A percentile compares a stretch with the other conserved stretches of the same genome.
Conservation (phyloP, 495 filamentous ascomycete species). For the Parathielavia appendiculata region DNA sequence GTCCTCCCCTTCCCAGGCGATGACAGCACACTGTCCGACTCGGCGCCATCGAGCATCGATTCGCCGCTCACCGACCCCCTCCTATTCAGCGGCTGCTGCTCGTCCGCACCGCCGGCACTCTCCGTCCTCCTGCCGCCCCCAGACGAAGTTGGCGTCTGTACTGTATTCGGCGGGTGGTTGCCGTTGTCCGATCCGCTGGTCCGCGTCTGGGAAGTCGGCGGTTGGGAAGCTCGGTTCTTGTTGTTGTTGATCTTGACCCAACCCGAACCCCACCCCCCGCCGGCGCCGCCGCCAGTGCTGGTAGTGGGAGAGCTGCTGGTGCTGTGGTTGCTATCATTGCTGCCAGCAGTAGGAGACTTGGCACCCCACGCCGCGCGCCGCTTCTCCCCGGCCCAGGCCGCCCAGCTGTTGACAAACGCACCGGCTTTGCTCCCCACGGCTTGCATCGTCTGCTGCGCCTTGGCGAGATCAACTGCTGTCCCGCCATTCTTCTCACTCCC, state of each 20-base stretch:
- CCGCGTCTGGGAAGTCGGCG: neutral
- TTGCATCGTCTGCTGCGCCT: slow-evolving; percentile 62
- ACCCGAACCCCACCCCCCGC: slow-evolving; percentile 38
- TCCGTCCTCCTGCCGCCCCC: neutral
- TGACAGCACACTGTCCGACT: slow-evolving; percentile 30
- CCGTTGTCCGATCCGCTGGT: neutral
- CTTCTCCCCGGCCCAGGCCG: slow-evolving; percentile 90
- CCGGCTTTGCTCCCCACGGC: slow-evolving; percentile 69
- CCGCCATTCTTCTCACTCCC: slow-evolving; percentile 21
- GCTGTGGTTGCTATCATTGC: slow-evolving; percentile 14
- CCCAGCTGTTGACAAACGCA: slow-evolving; percentile 90
- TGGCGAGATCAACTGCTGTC: slow-evolving; percentile 50
- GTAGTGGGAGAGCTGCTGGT: neutral
- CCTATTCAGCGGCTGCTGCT: slow-evolving; percentile 26
- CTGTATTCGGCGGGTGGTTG: neutral
- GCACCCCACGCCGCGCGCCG: slow-evolving; percentile 40
- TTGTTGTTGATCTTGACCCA: slow-evolving; percentile 25
- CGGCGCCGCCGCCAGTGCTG: neutral
- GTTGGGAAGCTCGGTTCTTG: slow-evolving; percentile 28
- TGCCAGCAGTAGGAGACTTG: neutral
- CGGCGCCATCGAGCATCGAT: slow-evolving; percentile 37
- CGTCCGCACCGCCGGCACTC: slow-evolving; percentile 14
- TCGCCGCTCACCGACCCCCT: slow-evolving; percentile 36
- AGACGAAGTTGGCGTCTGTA: slow-evolving; percentile 3
- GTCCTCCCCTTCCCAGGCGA: slow-evolving; percentile 11